Conservation (phyloP, 2,329 filamentous ascomycete species). For the Pseudocercospora vitis region DNA sequence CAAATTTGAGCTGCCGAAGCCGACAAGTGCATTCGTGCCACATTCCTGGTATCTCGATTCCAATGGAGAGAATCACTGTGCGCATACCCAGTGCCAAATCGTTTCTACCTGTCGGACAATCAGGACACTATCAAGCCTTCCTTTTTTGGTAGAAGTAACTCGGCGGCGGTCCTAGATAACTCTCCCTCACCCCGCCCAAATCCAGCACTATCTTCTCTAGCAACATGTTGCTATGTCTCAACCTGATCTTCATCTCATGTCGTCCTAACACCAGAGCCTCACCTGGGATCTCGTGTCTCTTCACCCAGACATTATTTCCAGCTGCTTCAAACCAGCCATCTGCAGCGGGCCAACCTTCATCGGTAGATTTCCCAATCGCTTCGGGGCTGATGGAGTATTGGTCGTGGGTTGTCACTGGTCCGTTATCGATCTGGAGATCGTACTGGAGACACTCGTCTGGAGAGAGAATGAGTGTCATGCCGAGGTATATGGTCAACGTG, state of each 20-base stretch:
- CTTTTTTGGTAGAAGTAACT: background rate
- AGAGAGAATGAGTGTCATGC: background rate
- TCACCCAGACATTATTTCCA: conserved; percentile 7
- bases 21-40: no score
- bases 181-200: conserved; percentile 6
- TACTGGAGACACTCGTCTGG: background rate
- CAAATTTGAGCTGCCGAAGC: background rate
- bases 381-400: conserved; percentile 35
- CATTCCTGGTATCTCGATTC: no score
- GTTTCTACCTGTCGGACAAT: no score
- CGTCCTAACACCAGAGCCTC: background rate
- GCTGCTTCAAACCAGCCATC: conserved; percentile 12
- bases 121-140: no score
- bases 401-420: background rate
- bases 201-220: conserved; percentile 5
- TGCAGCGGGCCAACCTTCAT: conserved; percentile 28
- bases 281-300: background rate
- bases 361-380: conserved; percentile 32
- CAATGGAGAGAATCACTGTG: background rate
- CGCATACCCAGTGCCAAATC: no score
- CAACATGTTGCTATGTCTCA: background rate
- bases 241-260: conserved; percentile 9
- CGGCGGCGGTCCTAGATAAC: conserved; percentile 7
- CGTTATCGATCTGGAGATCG: background rate
- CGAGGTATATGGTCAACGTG: background rate